Base-by-base conservation (phyloP, 805 yeast species). In the Kuraishia capsulata region DNA sequence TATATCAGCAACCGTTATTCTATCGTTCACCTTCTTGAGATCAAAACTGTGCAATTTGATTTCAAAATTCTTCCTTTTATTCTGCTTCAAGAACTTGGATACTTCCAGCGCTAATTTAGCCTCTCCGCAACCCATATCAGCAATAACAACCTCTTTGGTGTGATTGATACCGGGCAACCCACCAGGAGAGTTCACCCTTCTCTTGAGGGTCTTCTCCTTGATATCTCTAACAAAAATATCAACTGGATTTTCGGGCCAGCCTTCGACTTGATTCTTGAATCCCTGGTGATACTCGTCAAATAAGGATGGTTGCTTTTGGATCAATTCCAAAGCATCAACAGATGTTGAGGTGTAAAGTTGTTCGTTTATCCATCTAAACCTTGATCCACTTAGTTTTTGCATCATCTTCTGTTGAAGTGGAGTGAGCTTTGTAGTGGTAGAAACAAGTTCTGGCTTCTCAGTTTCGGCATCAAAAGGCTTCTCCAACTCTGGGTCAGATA, bases 181-280 rank as follows among this genome's bases (percentile, higher is more conserved):
- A 46, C 97, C 97, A 3, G 97, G 97, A 1, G 97, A 95, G 57
- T 82, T 86, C 4, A 88, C 76, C 40, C 48, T 48, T n/a, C 81
- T 78, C 51, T 71, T 81, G 10, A 66, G 56, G 1, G 78, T 65
- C 50, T 87, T 66, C 21, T 59, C 53, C 43, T 74, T 74, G 40
- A 92, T 69, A 50, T 82, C 85, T 8, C 74, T 65, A 2, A 86
- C 89, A 61, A 88, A 84, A 2, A 82, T 81, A 59, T 88, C 82
- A n/a, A 92, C 96, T 1, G 99, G 99, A 52, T 92, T 92, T 61
- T 90, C 96, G 3, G 99, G 98, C 99, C 99, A 92, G 17, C 87
- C 71, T 52, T 84, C 88, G 14, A 92, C 97, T 59, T 92, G 99
- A 11, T 89, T 81, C 49, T 95, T 71, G 68, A 92, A 92, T 0